Base-by-base conservation (phyloP, 768 basidiomycete species). In the Steccherinum ochraceum region DNA sequence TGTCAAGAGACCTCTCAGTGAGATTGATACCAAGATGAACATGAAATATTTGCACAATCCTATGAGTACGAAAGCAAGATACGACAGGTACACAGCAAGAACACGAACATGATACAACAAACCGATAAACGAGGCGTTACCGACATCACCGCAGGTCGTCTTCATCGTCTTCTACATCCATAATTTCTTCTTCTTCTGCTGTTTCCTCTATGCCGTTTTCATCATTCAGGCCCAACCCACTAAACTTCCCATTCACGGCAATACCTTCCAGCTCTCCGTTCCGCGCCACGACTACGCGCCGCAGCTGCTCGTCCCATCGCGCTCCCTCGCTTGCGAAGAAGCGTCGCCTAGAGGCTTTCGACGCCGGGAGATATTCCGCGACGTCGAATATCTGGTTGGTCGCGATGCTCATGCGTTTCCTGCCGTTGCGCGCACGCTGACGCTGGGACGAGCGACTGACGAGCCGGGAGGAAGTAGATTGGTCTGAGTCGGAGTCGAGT, bases 331-430 rank as follows among this genome's bases (percentile, higher is more conserved):
- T 79, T 59, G 76, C 74, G 69, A 86, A 86, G 64, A 86, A 86
- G 46, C 76, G 70, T 47, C 84, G 63, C 50, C 72, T 75, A 10
- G 55, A 46, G 4, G 40, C 59, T 5, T 24, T 45, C 52, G 27
- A 24, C 48, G 41, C 30, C 44, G 18, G 39, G 30, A 49, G 50
- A 18, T 24, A 45, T 4, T 59, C 50, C 0, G 78, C 76, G 0
- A 75, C 68, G 40, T 83, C 78, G 51, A 77, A 69, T 54, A 77
- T 81, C 49, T 78, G 74, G 52, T 79, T 79, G 16, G 83, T 84
- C 45, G 84, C 48, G 44, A 87, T 71, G 56, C 83, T 86, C 83
- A 89, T 87, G 50, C 81, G 78, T 55, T 79, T 79, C 57, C 72
- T 73, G 25, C 58, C 55, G 7, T 5, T 23, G n/a, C 41, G 16